A percentile compares a stretch with the other conserved stretches of the same genome.
These are phyloP conservation scores for Epichloe baconii DNA, from an alignment of 2,329 filamentous ascomycete genomes.

Conservation along the genomic window DNA sequence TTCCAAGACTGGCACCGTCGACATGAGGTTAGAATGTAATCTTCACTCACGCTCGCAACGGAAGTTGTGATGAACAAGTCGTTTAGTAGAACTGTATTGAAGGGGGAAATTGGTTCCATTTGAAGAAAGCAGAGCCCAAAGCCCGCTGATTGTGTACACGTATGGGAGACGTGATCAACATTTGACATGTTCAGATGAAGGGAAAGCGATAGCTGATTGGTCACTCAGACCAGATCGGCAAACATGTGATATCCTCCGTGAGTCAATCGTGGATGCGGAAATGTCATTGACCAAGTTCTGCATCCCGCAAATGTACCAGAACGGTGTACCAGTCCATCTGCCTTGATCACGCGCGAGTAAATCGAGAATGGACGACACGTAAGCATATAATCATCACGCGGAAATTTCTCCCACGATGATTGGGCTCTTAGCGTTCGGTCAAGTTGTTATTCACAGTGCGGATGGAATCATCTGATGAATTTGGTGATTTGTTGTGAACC, in stretches of 20 bases:
- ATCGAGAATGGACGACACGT: not conserved
- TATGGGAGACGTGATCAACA: not conserved
- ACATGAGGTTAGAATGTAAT: conserved; percentile 8
- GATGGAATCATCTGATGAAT: not conserved
- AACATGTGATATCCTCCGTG: not conserved
- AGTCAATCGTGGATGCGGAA: not conserved
- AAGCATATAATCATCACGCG: not conserved
- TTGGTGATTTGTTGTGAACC: not conserved
- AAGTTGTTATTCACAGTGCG: not conserved
- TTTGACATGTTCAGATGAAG: not conserved
- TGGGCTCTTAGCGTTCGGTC: not conserved
- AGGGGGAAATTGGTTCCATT: not conserved
- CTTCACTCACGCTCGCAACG: not conserved
- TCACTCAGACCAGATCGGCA: not conserved
- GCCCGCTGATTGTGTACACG: not conserved
- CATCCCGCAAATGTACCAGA: not conserved
- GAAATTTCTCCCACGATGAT: not conserved
- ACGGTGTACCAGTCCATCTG: not conserved
- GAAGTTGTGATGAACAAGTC: not conserved
- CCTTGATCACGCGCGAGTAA: not conserved
- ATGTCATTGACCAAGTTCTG: not conserved
- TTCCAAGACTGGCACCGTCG: conserved; percentile 6
- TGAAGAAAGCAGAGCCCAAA: not conserved
- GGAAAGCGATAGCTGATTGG: not conserved
- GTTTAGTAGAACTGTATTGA: not conserved